phyloP scores from a whole-genome alignment of 202 grass and related monocot species.

The Carex arenaria region DNA sequence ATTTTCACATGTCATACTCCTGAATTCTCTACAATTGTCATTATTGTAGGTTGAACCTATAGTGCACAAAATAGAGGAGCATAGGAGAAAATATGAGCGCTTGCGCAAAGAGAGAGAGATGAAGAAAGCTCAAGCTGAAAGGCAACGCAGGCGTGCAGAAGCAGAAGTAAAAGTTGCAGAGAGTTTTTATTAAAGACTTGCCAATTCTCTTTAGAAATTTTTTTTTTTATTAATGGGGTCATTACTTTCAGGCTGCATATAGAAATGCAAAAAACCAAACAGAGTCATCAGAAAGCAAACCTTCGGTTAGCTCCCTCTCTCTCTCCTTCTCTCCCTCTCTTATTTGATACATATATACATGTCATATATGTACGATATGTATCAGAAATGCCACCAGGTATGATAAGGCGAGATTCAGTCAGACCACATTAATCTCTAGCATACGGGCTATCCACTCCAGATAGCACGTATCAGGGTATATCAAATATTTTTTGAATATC shows the following conservation, averaged over 20 bases:
- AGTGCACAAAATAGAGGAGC: slow-evolving; percentile 62
- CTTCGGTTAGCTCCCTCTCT: neutral
- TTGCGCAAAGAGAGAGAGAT: slow-evolving; percentile 55
- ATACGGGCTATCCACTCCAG: too few relatives aligned
- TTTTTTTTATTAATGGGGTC: neutral
- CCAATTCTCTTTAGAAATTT: neutral
- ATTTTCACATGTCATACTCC: neutral
- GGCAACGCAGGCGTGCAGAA: slow-evolving; percentile 37
- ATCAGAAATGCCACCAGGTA: neutral
- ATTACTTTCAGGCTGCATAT: slow-evolving; percentile 23
- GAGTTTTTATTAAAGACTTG: neutral
- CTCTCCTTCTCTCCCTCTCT: neutral
- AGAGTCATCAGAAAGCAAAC: slow-evolving; percentile 15
- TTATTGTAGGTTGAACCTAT: slow-evolving; percentile 56
- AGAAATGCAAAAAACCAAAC: slow-evolving; percentile 21
- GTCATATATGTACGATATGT: neutral
- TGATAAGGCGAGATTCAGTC: too few relatives aligned
- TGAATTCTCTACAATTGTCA: neutral
- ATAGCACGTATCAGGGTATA: neutral
- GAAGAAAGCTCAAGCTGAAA: slow-evolving; percentile 46
- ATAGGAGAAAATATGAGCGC: slow-evolving; percentile 53
- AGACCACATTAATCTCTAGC: too few relatives aligned
- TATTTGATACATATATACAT: neutral
- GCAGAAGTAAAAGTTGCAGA: slow-evolving; percentile 30
- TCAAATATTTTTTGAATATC: neutral